These are phyloP conservation scores for Paecilomyces sp. DNA, from an alignment of 2,329 filamentous ascomycete species.

Conservation along the genomic window DNA sequence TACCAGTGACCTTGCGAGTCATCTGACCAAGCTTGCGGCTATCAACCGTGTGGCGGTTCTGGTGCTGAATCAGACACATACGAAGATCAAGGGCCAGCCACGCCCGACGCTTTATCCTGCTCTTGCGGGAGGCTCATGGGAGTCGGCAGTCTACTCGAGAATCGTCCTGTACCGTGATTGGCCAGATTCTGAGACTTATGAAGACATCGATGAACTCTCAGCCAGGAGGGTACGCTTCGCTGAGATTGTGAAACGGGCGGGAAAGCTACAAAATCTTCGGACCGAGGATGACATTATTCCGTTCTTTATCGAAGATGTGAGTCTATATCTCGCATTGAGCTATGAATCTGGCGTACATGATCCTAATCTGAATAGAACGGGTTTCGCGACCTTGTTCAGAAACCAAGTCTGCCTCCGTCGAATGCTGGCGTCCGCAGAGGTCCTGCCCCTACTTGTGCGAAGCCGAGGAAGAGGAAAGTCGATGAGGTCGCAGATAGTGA, in stretches of 20 bases:
- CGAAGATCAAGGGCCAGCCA: constrained; percentile 64
- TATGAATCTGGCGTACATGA: not conserved
- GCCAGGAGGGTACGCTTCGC: constrained; percentile 50
- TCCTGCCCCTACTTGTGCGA: constrained; percentile 6
- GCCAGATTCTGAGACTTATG: constrained; percentile 39
- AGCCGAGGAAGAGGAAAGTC: constrained; percentile 34
- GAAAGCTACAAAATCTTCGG: constrained; percentile 33
- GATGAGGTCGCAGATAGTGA: constrained; percentile 39
- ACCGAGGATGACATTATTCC: constrained; percentile 25
- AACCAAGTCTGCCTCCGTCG: constrained; percentile 1
- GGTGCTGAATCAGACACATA: constrained; percentile 71
- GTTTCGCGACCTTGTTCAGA: constrained; percentile 7
- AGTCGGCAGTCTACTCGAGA: constrained; percentile 65
- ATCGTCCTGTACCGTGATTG: constrained; percentile 76
- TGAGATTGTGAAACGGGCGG: constrained; percentile 59
- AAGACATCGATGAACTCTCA: constrained; percentile 16
- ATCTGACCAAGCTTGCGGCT: constrained; percentile 64
- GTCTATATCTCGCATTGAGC: not conserved
- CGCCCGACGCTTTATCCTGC: constrained; percentile 65
- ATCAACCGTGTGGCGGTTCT: constrained; percentile 66
- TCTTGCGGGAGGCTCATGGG: constrained; percentile 71
- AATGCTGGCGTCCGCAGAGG: constrained; percentile 3
- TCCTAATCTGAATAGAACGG: constrained; percentile 7
- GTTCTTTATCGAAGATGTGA: constrained; percentile 34
- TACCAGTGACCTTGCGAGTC: constrained; percentile 56